Conservation (phyloP, 495 filamentous ascomycete species). For the Daldinia decipiens region DNA sequence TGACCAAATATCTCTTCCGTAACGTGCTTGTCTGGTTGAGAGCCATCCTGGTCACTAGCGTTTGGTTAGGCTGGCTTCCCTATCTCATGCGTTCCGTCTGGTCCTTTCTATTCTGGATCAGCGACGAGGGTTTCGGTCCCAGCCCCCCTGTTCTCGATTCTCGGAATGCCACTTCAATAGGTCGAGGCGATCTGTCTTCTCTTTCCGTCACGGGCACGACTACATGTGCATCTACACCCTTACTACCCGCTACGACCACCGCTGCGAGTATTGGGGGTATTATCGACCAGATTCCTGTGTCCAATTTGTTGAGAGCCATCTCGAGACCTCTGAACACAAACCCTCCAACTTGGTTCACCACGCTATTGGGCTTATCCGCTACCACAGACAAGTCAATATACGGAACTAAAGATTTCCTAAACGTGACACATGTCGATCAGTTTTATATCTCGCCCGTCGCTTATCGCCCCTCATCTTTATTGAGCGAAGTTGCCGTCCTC, state of each 20-base stretch:
- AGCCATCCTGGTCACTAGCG: slow-evolving; percentile 78
- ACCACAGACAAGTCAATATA: slow-evolving; percentile 23
- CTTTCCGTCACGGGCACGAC: slow-evolving; percentile 38
- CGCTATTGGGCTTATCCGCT: slow-evolving; percentile 32
- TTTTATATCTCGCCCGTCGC: slow-evolving; percentile 26
- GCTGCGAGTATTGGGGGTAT: slow-evolving; percentile 47
- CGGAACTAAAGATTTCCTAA: slow-evolving; percentile 25
- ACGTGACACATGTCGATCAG: slow-evolving; percentile 33
- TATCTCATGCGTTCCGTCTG: slow-evolving; percentile 92
- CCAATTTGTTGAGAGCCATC: slow-evolving; percentile 46
- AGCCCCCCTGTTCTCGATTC: slow-evolving; percentile 40
- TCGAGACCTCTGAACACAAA: slow-evolving; percentile 45
- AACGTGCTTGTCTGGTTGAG: slow-evolving; percentile 80
- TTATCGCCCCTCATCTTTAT: slow-evolving; percentile 55
- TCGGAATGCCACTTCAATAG: slow-evolving; percentile 30
- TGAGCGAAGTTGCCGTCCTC: slow-evolving; percentile 79
- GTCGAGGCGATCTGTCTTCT: slow-evolving; percentile 17
- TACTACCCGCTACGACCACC: slow-evolving; percentile 53
- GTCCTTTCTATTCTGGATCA: slow-evolving; percentile 93
- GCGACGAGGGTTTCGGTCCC: slow-evolving; percentile 85
- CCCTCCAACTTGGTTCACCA: slow-evolving; percentile 45
- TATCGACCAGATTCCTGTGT: slow-evolving; percentile 45
- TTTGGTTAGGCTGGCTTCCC: slow-evolving; percentile 90
- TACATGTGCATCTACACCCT: slow-evolving; percentile 58
- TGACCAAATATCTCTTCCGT: slow-evolving; percentile 73